These are phyloP conservation scores for Cairneyella variabilis DNA, from an alignment of 495 filamentous ascomycete genomes.

Conservation along the genomic window DNA sequence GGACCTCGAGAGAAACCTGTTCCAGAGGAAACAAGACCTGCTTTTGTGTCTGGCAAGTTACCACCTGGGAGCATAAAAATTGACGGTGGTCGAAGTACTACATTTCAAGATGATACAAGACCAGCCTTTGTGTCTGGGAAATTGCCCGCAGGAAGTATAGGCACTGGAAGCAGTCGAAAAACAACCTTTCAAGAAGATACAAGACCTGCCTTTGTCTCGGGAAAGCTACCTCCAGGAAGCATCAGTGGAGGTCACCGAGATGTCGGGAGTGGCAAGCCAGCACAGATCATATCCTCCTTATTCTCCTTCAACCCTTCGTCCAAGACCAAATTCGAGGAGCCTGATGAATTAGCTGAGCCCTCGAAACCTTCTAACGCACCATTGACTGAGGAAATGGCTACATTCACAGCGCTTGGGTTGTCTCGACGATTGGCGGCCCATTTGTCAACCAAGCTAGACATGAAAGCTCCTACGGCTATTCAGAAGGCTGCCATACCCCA, in stretches of 20 bases:
- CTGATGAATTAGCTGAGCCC: slow-evolving; percentile 35
- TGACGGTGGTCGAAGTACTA: slow-evolving; percentile 3
- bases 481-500: slow-evolving; percentile 82
- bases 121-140: slow-evolving; percentile 9
- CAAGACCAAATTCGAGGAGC: slow-evolving; percentile 46
- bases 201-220: slow-evolving; percentile 8
- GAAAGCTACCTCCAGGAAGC: slow-evolving; percentile 8
- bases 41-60: slow-evolving; percentile 23
- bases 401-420: slow-evolving; percentile 78
- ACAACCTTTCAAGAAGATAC: slow-evolving; percentile 9
- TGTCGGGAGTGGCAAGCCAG: slow-evolving; percentile 30
- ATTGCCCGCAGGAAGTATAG: slow-evolving; percentile 1
- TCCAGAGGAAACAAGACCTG: slow-evolving; percentile 19
- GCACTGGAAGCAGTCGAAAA: slow-evolving; percentile 9
- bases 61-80: slow-evolving; percentile 29
- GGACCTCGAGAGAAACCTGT: slow-evolving; percentile 7
- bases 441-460: slow-evolving; percentile 76
- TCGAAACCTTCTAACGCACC: slow-evolving; percentile 93
- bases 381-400: slow-evolving; percentile 73
- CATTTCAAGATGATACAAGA: slow-evolving; percentile 12
- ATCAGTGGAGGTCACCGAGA: slow-evolving; percentile 6
- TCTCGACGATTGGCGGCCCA: slow-evolving; percentile 75
- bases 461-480: slow-evolving; percentile 91
- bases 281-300: slow-evolving; percentile 78
- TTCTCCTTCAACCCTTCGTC: slow-evolving; percentile 83